phyloP scores from a whole-genome alignment of 1,284 basidiomycete genomes.

The Uromyces viciae-fabae region DNA sequence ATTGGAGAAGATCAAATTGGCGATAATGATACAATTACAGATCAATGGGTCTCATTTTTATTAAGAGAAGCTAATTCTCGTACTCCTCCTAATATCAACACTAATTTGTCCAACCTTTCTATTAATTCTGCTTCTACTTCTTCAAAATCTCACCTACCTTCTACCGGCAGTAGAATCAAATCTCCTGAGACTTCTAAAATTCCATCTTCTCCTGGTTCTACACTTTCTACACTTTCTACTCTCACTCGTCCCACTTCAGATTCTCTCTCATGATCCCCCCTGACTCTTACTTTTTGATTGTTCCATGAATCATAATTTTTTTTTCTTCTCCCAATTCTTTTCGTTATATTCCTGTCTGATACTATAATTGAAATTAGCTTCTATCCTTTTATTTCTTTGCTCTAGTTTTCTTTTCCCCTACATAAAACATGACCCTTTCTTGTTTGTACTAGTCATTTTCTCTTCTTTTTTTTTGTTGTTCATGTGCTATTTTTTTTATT shows the following conservation, averaged over 20 bases:
- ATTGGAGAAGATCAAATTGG: conserved; percentile 23
- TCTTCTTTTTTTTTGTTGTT: not conserved
- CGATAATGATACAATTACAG: conserved; percentile 43
- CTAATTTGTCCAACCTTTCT: conserved; percentile 15
- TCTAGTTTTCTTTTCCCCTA: not conserved
- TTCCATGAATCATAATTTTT: not conserved
- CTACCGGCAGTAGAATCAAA: not conserved
- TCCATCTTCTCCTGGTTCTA: conserved; percentile 36
- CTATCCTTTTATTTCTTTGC: not conserved
- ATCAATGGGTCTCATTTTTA: conserved; percentile 46
- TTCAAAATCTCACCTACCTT: not conserved
- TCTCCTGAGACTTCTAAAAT: conserved; percentile 12
- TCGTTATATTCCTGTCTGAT: not conserved
- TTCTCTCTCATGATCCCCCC: not conserved
- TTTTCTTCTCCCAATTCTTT: not conserved
- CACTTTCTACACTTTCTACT: conserved; percentile 35
- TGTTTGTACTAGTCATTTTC: not conserved
- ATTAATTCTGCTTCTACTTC: not conserved
- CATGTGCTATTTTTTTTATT: not conserved
- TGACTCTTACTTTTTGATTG: not conserved
- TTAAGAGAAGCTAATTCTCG: conserved; percentile 36
- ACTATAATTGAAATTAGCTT: too few relatives aligned
- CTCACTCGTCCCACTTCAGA: conserved; percentile 35
- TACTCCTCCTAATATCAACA: not conserved
- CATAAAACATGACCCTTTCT: not conserved